Percentiles rank a stretch among this genome's conserved stretches.
phyloP scores from a whole-genome alignment of 1,284 basidiomycete genomes.

The Cronartium ribicola region DNA sequence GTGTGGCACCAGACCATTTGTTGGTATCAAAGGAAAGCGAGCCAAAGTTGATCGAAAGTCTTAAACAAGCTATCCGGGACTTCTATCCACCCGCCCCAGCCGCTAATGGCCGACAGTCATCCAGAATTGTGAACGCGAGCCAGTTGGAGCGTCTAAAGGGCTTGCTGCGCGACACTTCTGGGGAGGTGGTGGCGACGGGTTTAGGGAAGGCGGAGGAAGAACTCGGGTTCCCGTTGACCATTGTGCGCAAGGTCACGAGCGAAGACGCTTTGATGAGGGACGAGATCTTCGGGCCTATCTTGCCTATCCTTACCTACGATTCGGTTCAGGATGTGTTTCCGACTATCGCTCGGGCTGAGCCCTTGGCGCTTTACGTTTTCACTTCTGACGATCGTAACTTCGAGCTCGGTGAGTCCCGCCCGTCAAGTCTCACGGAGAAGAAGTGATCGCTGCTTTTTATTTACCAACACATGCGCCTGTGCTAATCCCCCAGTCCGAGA shows the following conservation, averaged over 20 bases:
- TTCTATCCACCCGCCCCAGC: constrained; percentile 46
- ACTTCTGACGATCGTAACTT: constrained; percentile 46
- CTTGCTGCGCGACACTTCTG: constrained; percentile 50
- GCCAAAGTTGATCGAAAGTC: constrained; percentile 47
- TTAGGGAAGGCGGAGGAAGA: constrained; percentile 18
- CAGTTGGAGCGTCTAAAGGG: constrained; percentile 52
- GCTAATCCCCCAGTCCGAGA: constrained; percentile 21
- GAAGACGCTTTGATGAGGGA: constrained; percentile 52
- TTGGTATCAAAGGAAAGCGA: constrained; percentile 48
- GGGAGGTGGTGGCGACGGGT: constrained; percentile 50
- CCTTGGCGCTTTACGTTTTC: constrained; percentile 53
- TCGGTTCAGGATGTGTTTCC: constrained; percentile 44
- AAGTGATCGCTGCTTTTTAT: neutral
- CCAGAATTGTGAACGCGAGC: constrained; percentile 50
- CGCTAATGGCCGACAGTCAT: constrained; percentile 41
- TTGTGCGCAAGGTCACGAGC: constrained; percentile 49
- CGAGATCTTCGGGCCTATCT: constrained; percentile 54
- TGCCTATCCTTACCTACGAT: constrained; percentile 49
- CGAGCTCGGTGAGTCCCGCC: constrained; percentile 45
- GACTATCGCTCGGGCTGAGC: constrained; percentile 50
- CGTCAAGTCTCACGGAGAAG: neutral
- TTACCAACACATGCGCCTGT: no score
- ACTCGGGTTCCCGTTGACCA: constrained; percentile 49
- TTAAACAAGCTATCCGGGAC: constrained; percentile 47
- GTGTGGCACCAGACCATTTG: constrained; percentile 52